These are phyloP conservation scores for Phylloporus rhodoxanthus DNA, from an alignment of 768 basidiomycete species.

Conservation along the genomic window DNA sequence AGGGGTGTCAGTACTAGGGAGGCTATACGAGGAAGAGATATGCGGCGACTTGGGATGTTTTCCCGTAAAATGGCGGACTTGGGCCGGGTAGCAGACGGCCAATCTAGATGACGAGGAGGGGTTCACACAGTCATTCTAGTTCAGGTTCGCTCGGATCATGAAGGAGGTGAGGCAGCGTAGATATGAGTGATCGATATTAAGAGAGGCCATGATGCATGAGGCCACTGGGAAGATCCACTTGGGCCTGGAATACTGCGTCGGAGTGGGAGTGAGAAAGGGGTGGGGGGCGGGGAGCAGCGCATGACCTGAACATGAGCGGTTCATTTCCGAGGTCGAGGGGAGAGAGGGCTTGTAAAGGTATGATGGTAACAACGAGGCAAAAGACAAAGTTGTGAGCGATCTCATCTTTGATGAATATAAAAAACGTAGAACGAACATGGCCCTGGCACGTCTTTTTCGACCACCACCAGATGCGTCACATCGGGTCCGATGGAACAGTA, in stretches of 20 bases:
- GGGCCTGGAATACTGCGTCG: too few relatives aligned
- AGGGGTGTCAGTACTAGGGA: slow-evolving; percentile 19
- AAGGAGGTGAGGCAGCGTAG: slow-evolving; percentile 22
- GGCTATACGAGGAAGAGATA: slow-evolving; percentile 17
- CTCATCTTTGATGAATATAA: slow-evolving; percentile 24
- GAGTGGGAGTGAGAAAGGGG: too few relatives aligned
- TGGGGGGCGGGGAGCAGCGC: slow-evolving; percentile 9
- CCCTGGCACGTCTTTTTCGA: slow-evolving; percentile 27
- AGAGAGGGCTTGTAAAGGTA: slow-evolving; percentile 16
- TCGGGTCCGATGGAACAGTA: slow-evolving; percentile 33
- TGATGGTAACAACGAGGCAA: slow-evolving; percentile 21
- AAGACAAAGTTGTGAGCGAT: slow-evolving; percentile 19
- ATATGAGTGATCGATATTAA: slow-evolving; percentile 30
- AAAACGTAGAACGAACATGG: slow-evolving; percentile 25
- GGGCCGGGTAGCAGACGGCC: slow-evolving; percentile 3
- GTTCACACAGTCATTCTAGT: slow-evolving; percentile 25
- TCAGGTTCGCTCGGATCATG: slow-evolving; percentile 25
- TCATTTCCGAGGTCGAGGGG: slow-evolving; percentile 32
- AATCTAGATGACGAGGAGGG: slow-evolving; percentile 10
- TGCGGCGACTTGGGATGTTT: slow-evolving; percentile 15
- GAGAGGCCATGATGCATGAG: slow-evolving; percentile 26
- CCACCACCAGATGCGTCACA: slow-evolving; percentile 34
- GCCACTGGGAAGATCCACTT: slow-evolving; percentile 16
- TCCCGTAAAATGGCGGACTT: slow-evolving; percentile 10
- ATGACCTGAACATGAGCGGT: slow-evolving; percentile 28